Evolutionary conservation across 2,329 filamentous ascomycete species (phyloP).

Genomic region (Alternaria consortialis): DNA sequence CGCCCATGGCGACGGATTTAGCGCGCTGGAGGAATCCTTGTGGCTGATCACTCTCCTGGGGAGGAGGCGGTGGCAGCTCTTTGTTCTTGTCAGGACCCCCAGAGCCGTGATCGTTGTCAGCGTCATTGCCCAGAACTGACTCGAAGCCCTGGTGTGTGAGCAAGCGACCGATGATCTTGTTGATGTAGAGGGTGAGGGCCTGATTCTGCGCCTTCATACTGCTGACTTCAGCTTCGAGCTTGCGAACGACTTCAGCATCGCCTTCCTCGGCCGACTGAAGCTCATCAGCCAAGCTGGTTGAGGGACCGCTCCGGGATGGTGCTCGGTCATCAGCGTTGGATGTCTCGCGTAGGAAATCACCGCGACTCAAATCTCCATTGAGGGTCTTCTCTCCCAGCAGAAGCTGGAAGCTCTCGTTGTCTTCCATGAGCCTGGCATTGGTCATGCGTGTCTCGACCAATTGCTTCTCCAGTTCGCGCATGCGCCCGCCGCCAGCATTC

Average conservation of each 20-base stretch:
- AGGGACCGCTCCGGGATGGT: slow-evolving; percentile 46
- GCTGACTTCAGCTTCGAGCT: slow-evolving; percentile 80
- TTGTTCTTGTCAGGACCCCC: slow-evolving; percentile 71
- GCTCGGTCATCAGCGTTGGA: slow-evolving; percentile 45
- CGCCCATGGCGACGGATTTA: slow-evolving; percentile 65
- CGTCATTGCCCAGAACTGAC: slow-evolving; percentile 83
- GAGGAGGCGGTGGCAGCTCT: slow-evolving; percentile 80
- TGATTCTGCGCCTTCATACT: slow-evolving; percentile 93
- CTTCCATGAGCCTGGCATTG: slow-evolving; percentile 95
- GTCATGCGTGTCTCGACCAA: slow-evolving; percentile 94
- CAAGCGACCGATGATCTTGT: slow-evolving; percentile 96
- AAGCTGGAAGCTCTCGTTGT: slow-evolving; percentile 97
- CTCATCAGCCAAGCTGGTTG: slow-evolving; percentile 74
- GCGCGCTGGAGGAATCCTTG: slow-evolving; percentile 64
- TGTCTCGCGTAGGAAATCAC: slow-evolving; percentile 74
- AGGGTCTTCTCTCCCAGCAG: slow-evolving; percentile 94
- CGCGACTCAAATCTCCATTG: slow-evolving; percentile 88
- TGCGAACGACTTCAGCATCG: slow-evolving; percentile 63
- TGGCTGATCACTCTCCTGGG: slow-evolving; percentile 60
- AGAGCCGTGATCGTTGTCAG: slow-evolving; percentile 49
- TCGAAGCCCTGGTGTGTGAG: slow-evolving; percentile 96
- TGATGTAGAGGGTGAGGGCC: slow-evolving; percentile 95
- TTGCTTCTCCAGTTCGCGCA: slow-evolving; percentile 89
- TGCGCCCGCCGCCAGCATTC: slow-evolving; percentile 85
- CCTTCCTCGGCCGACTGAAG: slow-evolving; percentile 71